Conservation (phyloP, 2,329 filamentous ascomycete species). For the Colletotrichum liriopes region DNA sequence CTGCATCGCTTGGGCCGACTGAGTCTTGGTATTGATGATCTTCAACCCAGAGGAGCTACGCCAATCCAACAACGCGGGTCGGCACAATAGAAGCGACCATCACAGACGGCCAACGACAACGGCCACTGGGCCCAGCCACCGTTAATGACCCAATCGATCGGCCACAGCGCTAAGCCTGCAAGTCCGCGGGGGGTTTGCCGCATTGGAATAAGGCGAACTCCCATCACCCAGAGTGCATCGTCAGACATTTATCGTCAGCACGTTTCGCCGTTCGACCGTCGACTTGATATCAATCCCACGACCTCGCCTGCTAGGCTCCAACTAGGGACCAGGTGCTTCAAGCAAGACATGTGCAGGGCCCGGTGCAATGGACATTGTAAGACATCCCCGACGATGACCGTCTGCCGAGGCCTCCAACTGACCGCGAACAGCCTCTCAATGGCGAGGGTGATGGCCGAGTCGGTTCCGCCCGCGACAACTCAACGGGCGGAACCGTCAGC, state of each 20-base stretch:
- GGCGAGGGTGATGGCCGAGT: slow-evolving; percentile 56
- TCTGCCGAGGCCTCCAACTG: slow-evolving; percentile 16
- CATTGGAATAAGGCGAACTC: neutral
- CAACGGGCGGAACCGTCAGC: slow-evolving; percentile 56
- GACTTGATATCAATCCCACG: neutral
- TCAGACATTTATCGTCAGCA: slow-evolving; percentile 1
- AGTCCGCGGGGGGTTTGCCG: neutral
- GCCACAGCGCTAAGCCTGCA: slow-evolving; percentile 8
- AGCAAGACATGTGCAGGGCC: slow-evolving; percentile 10
- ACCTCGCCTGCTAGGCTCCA: neutral
- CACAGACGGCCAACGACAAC: neutral
- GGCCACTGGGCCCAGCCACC: slow-evolving; percentile 1
- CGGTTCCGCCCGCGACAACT: slow-evolving; percentile 60
- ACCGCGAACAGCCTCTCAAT: slow-evolving; percentile 25
- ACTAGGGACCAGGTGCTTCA: neutral
- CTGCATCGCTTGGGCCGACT: neutral
- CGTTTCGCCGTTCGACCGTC: neutral
- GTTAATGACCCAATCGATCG: slow-evolving; percentile 4
- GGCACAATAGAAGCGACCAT: neutral
- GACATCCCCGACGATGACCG: slow-evolving; percentile 5
- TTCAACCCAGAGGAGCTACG: neutral
- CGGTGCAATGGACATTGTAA: slow-evolving; percentile 13
- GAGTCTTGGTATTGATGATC: slow-evolving; percentile 7
- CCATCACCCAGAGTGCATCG: neutral
- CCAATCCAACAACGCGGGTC: slow-evolving; percentile 3